phyloP scores from a whole-genome alignment of 2,329 filamentous ascomycete species.

The Pseudogymnoascus sp. region DNA sequence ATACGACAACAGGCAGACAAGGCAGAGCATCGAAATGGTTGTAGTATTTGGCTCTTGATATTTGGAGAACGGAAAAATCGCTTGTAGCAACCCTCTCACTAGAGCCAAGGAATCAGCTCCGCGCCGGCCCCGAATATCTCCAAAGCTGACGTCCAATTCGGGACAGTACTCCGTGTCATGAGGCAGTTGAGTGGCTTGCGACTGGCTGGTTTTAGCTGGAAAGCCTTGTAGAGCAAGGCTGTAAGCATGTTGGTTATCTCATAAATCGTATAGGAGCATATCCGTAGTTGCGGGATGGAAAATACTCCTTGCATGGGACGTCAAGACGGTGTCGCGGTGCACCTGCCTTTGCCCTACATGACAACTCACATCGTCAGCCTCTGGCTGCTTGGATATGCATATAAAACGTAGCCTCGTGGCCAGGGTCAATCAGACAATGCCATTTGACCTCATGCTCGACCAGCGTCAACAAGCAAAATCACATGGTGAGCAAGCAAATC shows the following conservation, averaged over 20 bases:
- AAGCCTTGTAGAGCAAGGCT: background rate
- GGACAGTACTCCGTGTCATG: background rate
- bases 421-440: slow-evolving; percentile 38
- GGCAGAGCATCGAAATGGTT: background rate
- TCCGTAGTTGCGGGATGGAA: background rate
- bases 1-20: background rate
- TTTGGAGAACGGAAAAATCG: background rate
- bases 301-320: background rate
- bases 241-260: background rate
- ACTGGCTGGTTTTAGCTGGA: background rate
- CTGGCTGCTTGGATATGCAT: background rate
- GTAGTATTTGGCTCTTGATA: background rate
- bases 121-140: background rate
- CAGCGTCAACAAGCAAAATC: slow-evolving; percentile 28
- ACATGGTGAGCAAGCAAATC: slow-evolving; percentile 21
- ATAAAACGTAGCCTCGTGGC: background rate
- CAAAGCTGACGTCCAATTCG: background rate
- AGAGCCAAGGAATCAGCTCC: background rate
- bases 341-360: background rate
- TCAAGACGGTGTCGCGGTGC: background rate
- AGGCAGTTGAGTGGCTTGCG: background rate
- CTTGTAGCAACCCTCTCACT: background rate
- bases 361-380: background rate
- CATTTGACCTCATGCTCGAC: slow-evolving; percentile 43
- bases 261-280: background rate